Evolutionary conservation across 352 stramenopile species (phyloP), one percentile per base, ranked within the genome.

Genomic region (Proteromonas lacertae): DNA sequence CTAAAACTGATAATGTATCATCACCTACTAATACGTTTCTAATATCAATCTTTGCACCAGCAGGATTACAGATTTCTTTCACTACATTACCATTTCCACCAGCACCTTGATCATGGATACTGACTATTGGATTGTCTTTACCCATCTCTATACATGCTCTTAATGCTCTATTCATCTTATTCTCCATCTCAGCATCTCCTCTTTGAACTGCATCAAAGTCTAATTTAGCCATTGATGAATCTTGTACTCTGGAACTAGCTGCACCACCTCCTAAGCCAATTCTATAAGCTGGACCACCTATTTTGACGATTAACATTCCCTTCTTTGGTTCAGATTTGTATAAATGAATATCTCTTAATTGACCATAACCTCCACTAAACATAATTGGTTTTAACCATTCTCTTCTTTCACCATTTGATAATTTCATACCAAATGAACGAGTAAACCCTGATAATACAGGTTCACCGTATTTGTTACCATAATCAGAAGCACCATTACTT

Each of bases 371-470:
- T 3, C 82, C 82, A 32, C 77, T 93, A 46, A 99, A 96, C 83
- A 99, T 96, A 51, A 99, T 94, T 18, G 87, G 87, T 59, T 99
- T 99, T 42, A 99, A 81, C 69, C 90, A 99, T 50, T 99, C 87
- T 44, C 76, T 81, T 20, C 87, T 66, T 43, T 92, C 72, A 25
- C 80, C 81, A 38, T 66, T 80, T 0, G 76, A 10, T 32, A 95
- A 53, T 16, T 80, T 57, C 62, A 92, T 75, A 12, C 87, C 87
- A 47, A 96, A 97, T 10, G 70, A 90, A 22, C 87, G 66, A 21
- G 79, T 86, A 46, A 92, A 96, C 17, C 87, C 87, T 38, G 77
- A 62, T 26, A 99, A 71, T 4, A 99, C 81, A n/a, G 87, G 87
- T 53, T 99, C 87, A 24, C 87, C 87, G 44, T 93, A 99, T 60